Percentiles rank a stretch among this genome's conserved stretches.
Evolutionary conservation across 2,329 filamentous ascomycete species (phyloP).

Genomic region (Diaporthe longicolla): DNA sequence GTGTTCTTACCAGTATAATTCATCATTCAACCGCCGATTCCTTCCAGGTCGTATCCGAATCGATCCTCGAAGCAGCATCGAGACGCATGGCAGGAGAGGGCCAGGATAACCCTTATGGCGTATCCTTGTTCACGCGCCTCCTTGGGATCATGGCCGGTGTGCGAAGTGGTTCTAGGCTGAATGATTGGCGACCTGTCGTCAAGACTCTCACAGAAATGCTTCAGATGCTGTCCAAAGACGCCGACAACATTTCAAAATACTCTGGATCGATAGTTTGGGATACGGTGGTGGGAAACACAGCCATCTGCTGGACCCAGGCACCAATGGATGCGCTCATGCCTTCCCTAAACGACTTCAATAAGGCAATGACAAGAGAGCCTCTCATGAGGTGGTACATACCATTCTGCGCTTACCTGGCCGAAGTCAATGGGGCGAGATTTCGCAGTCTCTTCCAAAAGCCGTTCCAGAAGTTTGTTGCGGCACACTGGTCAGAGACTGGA

Average conservation of each 20-base stretch:
- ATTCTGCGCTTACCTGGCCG: slow-evolving; percentile 86
- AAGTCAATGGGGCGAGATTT: slow-evolving; percentile 82
- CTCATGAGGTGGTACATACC: slow-evolving; percentile 82
- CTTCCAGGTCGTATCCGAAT: slow-evolving; percentile 77
- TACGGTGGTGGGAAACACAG: slow-evolving; percentile 67
- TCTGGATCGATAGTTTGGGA: slow-evolving; percentile 67
- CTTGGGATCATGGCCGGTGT: slow-evolving; percentile 82
- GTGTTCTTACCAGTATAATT: slow-evolving; percentile 83
- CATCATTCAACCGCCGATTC: slow-evolving; percentile 85
- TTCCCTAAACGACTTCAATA: slow-evolving; percentile 75
- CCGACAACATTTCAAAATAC: slow-evolving; percentile 53
- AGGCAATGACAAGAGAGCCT: slow-evolving; percentile 73
- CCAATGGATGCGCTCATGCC: slow-evolving; percentile 85
- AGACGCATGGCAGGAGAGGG: slow-evolving; percentile 53
- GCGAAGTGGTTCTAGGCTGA: slow-evolving; percentile 83
- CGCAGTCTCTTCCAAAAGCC: slow-evolving; percentile 82
- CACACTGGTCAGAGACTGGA: slow-evolving; percentile 77
- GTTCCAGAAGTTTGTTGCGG: slow-evolving; percentile 86
- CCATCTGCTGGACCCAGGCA: slow-evolving; percentile 81
- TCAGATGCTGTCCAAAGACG: slow-evolving; percentile 59
- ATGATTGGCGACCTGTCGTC: slow-evolving; percentile 78
- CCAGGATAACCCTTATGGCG: slow-evolving; percentile 54
- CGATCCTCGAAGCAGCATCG: slow-evolving; percentile 67
- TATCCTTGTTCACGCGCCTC: slow-evolving; percentile 68
- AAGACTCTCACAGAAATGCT: slow-evolving; percentile 68